Percentiles rank a stretch among this genome's conserved stretches.
phyloP scores from a whole-genome alignment of 2,329 filamentous ascomycete genomes.

The Rosellinia necatrix region DNA sequence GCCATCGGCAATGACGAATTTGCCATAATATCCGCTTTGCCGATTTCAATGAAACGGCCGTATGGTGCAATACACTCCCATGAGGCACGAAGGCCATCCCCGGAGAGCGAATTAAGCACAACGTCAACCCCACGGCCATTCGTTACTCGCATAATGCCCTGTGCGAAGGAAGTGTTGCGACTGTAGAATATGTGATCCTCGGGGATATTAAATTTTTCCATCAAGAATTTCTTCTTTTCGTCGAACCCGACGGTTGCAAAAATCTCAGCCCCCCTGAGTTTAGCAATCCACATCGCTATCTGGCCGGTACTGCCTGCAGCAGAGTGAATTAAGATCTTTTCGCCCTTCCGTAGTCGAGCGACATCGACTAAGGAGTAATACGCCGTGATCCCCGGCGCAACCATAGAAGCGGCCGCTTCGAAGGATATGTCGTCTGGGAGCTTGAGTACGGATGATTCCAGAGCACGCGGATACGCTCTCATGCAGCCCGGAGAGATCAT shows the following conservation, averaged over 20 bases:
- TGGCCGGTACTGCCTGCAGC: conserved; percentile 32
- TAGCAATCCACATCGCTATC: conserved; percentile 30
- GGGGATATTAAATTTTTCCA: conserved; percentile 39
- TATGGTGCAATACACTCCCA: conserved; percentile 44
- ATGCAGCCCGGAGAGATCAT: conserved; percentile 27
- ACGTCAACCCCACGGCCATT: conserved; percentile 42
- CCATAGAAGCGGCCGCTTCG: conserved; percentile 22
- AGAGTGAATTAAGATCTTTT: conserved; percentile 35
- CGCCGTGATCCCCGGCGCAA: conserved; percentile 34
- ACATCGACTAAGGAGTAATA: conserved; percentile 36
- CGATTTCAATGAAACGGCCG: conserved; percentile 45
- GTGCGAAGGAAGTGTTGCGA: conserved; percentile 39
- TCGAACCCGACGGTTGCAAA: conserved; percentile 41
- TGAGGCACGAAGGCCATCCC: conserved; percentile 39
- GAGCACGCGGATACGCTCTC: conserved; percentile 26
- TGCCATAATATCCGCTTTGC: conserved; percentile 42
- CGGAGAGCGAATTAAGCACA: conserved; percentile 41
- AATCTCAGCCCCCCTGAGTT: conserved; percentile 32
- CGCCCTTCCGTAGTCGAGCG: conserved; percentile 33
- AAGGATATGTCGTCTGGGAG: conserved; percentile 21
- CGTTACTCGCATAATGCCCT: conserved; percentile 37
- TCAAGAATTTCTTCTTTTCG: conserved; percentile 41
- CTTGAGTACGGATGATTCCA: conserved; percentile 15
- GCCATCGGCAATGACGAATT: conserved; percentile 46
- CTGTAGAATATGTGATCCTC: conserved; percentile 42